Evolutionary conservation across 495 filamentous ascomycete species (phyloP), one percentile per base, ranked within the genome.

Genomic region (Acidiella bohemica): DNA sequence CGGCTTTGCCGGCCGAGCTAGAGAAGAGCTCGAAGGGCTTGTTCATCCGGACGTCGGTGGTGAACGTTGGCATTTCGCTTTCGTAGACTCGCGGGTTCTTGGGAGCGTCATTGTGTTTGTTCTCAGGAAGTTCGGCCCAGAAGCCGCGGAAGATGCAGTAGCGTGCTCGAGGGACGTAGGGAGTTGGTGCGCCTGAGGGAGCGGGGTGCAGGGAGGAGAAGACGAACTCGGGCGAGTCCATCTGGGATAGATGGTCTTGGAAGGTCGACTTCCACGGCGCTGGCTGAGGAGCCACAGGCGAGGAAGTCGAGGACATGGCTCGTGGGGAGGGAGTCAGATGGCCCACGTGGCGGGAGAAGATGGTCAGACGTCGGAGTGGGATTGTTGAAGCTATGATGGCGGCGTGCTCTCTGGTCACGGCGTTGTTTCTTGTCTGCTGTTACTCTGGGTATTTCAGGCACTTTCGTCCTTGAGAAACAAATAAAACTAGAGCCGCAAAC

Each of bases 11-110:
- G 5, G 53, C 47, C 16, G 57, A 57, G 17, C 55, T 62, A 27
- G 59, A 63, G 29, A 77, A 68, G 0, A 95, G 49, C 56, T 95
- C 78, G 2, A 58, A 59, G 2, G 77, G 64, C 64, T 97, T 97
- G 23, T 76, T 68, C 83, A 85, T 93, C 9, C 90, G 69, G 8
- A 71, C 68, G 56, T 97, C 90, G 0, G 87, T 93, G 0, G 88
- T 95, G 44, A 96, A 78, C 1, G 80, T 75, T 3, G 77, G 66
- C 42, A 84, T 59, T 48, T 96, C 85, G 38, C 72, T 81, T 35
- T 81, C 76, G 54, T 67, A 93, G 0, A 75, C 50, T 8, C 50
- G 43, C 7, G 78, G 75, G 56, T 96, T 95, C 28, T 45, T 62
- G 59, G 72, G 49, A 36, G 72, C 70, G n/a, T 62, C 51, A 51